phyloP scores from a whole-genome alignment of 139 green algal genomes.

The Trebouxia sp. region DNA sequence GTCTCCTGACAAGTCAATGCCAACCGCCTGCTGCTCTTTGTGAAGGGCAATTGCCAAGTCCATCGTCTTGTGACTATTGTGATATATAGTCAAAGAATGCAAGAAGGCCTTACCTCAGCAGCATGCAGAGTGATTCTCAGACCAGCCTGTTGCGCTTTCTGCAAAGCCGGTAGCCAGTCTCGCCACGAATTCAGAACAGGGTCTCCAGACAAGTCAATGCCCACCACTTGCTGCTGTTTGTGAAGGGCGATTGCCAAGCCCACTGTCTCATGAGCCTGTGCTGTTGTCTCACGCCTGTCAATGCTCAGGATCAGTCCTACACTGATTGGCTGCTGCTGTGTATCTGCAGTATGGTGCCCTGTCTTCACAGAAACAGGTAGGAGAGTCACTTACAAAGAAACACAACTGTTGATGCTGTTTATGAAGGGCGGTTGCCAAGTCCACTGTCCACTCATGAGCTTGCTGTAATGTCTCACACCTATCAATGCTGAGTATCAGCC shows the following conservation, averaged over 20 bases:
- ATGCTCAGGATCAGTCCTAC: slow-evolving; percentile 82
- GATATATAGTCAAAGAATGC: no score
- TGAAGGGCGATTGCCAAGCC: slow-evolving; percentile 51
- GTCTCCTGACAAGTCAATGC: slow-evolving; percentile 80
- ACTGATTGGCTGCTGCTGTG: slow-evolving; percentile 25
- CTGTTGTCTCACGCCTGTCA: slow-evolving; percentile 64
- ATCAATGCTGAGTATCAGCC: no score
- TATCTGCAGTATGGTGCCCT: not conserved
- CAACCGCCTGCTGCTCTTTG: slow-evolving; percentile 52
- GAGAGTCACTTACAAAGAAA: no score
- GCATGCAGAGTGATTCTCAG: slow-evolving; percentile 75
- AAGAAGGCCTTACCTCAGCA: slow-evolving; percentile 70
- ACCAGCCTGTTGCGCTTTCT: slow-evolving; percentile 48
- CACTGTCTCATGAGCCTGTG: slow-evolving; percentile 67
- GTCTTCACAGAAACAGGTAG: no score
- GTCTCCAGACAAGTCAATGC: slow-evolving; percentile 80
- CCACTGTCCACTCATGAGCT: no score
- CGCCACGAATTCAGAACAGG: slow-evolving; percentile 61
- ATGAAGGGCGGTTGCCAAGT: no score
- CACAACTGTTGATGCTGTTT: no score
- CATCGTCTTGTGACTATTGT: no score
- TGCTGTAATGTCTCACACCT: no score
- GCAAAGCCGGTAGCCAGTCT: slow-evolving; percentile 59
- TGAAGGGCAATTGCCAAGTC: slow-evolving; percentile 52
- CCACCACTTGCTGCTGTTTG: slow-evolving; percentile 54